Base-by-base conservation (phyloP, 2,329 filamentous ascomycete species). In the Cadophora gregata region DNA sequence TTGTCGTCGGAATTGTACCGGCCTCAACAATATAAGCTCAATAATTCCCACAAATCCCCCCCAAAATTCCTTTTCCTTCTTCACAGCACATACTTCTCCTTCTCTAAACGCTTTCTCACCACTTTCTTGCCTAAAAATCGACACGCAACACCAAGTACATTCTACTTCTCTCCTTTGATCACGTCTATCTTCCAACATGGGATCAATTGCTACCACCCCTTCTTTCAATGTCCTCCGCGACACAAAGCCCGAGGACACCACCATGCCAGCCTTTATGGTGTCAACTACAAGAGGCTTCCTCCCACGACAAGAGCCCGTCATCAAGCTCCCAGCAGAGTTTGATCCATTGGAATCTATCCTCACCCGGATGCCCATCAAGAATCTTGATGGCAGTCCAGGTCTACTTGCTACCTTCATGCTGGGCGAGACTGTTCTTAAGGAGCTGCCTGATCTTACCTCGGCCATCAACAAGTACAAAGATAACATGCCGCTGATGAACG, bases 401-500 rank as follows among this genome's bases (percentile, higher is more conserved):
- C 85, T 97, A 7, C 86, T 97, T 58, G 93, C 92, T 24, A 84
- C 82, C 14, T 90, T 87, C 77, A 84, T 86, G 74, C 87, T 97
- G 16, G 94, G 93, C 16, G 88, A 90, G 47, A 86, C 88, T n/a
- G 88, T 97, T 55, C 81, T 90, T 70, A 81, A 82, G n/a, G 88
- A 89, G 69, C 85, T 97, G 58, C 90, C 92, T 19, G 92, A 97
- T 78, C 83, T 97, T 58, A 92, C 90, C 0, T 83, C 83, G 5
- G 84, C 87, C 71, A 85, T 97, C 65, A 90, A 96, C 75, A 87
- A 88, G 78, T 90, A 91, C 72, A 83, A 86, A 73, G 82, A 89
- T 68, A 90, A 97, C 79, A 84, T 95, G 47, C 90, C 90, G 19
- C 81, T 93, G 67, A 88, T 96, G 83, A 96, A 94, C 74, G 93